Conservation (phyloP, 2,329 filamentous ascomycete species). For the Paecilomyces dactylethromorphus region DNA sequence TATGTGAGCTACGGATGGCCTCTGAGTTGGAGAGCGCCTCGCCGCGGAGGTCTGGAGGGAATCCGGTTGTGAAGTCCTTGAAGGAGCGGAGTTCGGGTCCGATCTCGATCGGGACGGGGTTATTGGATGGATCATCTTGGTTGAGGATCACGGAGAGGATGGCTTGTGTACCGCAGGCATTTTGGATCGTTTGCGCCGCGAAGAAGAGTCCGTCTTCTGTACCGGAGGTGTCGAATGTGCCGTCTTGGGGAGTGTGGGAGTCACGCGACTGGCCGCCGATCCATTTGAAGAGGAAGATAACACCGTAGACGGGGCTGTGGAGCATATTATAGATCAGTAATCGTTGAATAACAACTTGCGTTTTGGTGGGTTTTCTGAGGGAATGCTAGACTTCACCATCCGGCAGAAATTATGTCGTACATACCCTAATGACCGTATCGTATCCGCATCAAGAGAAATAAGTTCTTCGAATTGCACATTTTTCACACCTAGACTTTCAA, state of each 20-base stretch:
- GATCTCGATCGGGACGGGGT: conserved; percentile 53
- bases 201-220: conserved; percentile 75
- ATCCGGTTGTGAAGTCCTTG: conserved; percentile 78
- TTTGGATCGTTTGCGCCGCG: conserved; percentile 94
- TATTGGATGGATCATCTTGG: conserved; percentile 45
- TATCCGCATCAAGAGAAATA: conserved; percentile 73
- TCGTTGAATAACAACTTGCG: background rate
- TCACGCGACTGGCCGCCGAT: conserved; percentile 55
- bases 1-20: conserved; percentile 72
- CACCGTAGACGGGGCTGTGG: conserved; percentile 76
- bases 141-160: conserved; percentile 88
- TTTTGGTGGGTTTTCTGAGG: background rate
- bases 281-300: conserved; percentile 98
- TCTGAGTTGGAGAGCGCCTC: conserved; percentile 66
- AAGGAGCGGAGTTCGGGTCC: conserved; percentile 67
- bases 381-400: background rate
- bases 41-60: conserved; percentile 69
- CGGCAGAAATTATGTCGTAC: background rate
- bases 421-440: conserved; percentile 38
- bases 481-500: conserved; percentile 86
- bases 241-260: conserved; percentile 67
- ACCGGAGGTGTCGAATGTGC: conserved; percentile 69
- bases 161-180: conserved; percentile 95
- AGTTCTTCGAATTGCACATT: conserved; percentile 97
- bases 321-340: background rate